Conservation (phyloP, 2,329 filamentous ascomycete species). For the Aspergillus sp. region DNA sequence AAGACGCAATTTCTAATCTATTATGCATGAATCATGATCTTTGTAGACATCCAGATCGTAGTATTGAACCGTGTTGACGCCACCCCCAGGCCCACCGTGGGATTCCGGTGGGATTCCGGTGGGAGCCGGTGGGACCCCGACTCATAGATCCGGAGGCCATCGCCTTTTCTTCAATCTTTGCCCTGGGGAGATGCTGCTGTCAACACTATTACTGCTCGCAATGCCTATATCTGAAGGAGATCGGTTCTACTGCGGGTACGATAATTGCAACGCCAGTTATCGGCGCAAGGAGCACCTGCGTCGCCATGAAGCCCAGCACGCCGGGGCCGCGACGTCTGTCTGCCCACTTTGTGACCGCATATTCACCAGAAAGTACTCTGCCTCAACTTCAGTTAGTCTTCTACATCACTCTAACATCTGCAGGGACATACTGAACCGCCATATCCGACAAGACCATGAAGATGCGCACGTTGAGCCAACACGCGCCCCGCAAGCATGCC, state of each 20-base stretch:
- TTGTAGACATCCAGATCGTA: too few species aligned
- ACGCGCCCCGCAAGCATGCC: constrained; percentile 14
- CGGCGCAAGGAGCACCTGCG: constrained; percentile 17
- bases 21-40: too few species aligned
- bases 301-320: constrained; percentile 14
- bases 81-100: background rate
- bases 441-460: constrained; percentile 17
- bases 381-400: too few species aligned
- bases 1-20: too few species aligned
- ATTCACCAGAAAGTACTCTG: constrained; percentile 13
- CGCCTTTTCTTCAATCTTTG: too few species aligned
- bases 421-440: constrained; percentile 18
- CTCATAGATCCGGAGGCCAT: too few species aligned
- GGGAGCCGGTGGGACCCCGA: constrained; percentile 3
- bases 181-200: too few species aligned
- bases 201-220: too few species aligned
- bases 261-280: constrained; percentile 13
- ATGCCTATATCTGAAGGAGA: background rate
- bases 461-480: constrained; percentile 1
- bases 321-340: background rate
- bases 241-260: constrained; percentile 7
- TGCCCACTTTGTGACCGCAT: constrained; percentile 16
- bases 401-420: too few species aligned
- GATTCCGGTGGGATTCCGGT: background rate
- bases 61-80: too few species aligned